Base-by-base conservation (phyloP, 1,139 yeast genomes). In the Eremothecium gossypii region DNA sequence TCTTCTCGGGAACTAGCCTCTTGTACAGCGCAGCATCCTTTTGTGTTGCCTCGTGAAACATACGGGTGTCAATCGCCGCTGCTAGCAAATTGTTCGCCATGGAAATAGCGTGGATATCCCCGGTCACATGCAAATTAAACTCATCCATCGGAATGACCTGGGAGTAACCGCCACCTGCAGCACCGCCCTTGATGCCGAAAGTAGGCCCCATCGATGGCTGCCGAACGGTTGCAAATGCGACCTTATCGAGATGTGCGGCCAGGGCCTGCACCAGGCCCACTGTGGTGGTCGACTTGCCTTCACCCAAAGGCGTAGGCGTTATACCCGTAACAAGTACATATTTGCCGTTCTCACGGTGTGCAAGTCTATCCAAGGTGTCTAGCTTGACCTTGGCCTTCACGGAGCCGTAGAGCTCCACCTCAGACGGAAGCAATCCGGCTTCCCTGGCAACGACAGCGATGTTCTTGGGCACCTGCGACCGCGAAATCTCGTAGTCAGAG, bases 171-270 rank as follows among this genome's bases (percentile, higher is more conserved):
- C 98, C 98, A 62, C 98, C 98, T 13, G 98, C 97, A 50, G 98
- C 98, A 67, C 98, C 98, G 64, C 97, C 97, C 69, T 89, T 91
- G 61, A 91, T 87, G 67, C 98, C 98, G 59, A 91, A 91, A 14
- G 98, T 91, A 47, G 98, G 98, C 41, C 98, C 98, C 96, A 91
- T 89, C 12, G 95, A 83, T 35, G 98, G 98, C 66, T 91, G 98
- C 68, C 98, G 83, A 45, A 91, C 96, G 61, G 86, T 89, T 49
- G 98, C 98, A 61, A 91, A 82, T 14, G 89, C 89, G 47, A 82
- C 78, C 65, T 84, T 83, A 50, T 83, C 77, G 58, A 89, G 72
- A 57, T 86, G 95, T 36, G 96, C 96, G 52, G 96, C 95, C 49
- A 91, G 71, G 13, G 97, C 96, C 68, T 91, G 97, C 11, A 94